phyloP scores from a whole-genome alignment of 805 yeast genomes.

The Novakomyces olei region DNA sequence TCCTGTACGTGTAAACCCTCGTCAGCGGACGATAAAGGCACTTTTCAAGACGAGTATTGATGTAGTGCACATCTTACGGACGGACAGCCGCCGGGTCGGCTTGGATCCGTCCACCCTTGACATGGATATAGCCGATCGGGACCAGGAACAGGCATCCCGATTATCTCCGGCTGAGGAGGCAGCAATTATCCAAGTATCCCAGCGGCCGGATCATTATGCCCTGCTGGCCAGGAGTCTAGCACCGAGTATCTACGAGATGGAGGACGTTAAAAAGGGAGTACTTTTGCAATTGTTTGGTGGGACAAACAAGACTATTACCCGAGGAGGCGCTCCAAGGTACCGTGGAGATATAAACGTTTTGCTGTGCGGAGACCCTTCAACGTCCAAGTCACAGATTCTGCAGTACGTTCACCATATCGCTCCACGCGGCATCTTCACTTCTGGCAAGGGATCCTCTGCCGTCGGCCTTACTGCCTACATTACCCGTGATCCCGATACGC shows the following conservation, averaged over 20 bases:
- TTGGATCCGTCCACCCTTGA: slow-evolving; percentile 52
- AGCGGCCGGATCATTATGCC: slow-evolving; percentile 64
- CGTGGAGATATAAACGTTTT: slow-evolving; percentile 88
- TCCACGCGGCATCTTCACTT: slow-evolving; percentile 92
- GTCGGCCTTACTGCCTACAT: slow-evolving; percentile 96
- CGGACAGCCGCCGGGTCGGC: slow-evolving; percentile 61
- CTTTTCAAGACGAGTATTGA: slow-evolving; percentile 84
- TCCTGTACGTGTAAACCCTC: slow-evolving; percentile 71
- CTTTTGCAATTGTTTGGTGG: slow-evolving; percentile 88
- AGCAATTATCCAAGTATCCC: slow-evolving; percentile 36
- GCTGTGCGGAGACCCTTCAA: slow-evolving; percentile 95
- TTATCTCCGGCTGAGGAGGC: slow-evolving; percentile 45
- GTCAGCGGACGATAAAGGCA: slow-evolving; percentile 61
- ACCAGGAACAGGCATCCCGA: slow-evolving; percentile 46
- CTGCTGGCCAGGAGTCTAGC: slow-evolving; percentile 76
- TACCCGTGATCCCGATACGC: slow-evolving; percentile 82
- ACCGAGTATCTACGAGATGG: slow-evolving; percentile 91
- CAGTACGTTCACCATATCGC: slow-evolving; percentile 94
- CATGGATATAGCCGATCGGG: slow-evolving; percentile 23
- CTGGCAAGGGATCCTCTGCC: slow-evolving; percentile 97
- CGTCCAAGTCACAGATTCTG: slow-evolving; percentile 82
- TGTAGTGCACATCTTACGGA: slow-evolving; percentile 76
- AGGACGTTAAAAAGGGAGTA: slow-evolving; percentile 90
- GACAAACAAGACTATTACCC: slow-evolving; percentile 62
- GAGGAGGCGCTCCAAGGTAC: slow-evolving; percentile 64